A percentile compares a stretch with the other conserved stretches of the same genome.
Conservation (phyloP, 805 yeast species). For the Cyberlindnera veronae region DNA sequence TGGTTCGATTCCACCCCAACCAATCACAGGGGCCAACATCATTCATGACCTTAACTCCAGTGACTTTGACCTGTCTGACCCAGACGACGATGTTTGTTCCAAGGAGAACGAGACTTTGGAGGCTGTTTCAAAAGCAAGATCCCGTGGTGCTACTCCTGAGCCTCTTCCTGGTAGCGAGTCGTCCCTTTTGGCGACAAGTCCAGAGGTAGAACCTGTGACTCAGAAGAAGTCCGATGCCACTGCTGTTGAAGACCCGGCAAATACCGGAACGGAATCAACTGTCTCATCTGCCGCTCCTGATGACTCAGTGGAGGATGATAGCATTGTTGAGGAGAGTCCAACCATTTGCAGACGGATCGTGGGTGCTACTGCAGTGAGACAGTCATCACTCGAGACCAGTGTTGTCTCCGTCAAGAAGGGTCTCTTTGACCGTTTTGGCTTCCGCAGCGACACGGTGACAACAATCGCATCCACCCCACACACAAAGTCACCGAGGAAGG, state of each 20-base stretch:
- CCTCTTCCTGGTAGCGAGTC: too few relatives aligned
- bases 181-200: too few relatives aligned
- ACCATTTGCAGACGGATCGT: neutral
- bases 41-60: slow-evolving; percentile 18
- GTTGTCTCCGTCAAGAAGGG: slow-evolving; percentile 4
- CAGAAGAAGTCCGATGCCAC: neutral
- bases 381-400: neutral
- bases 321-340: slow-evolving; percentile 8
- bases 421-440: slow-evolving; percentile 16
- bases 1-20: too few relatives aligned
- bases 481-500: neutral
- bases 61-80: slow-evolving; percentile 28
- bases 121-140: too few relatives aligned
- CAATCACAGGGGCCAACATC: neutral
- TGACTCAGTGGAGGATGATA: slow-evolving; percentile 4
- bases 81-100: slow-evolving; percentile 22
- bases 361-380: slow-evolving; percentile 4
- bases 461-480: too few relatives aligned
- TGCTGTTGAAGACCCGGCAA: neutral
- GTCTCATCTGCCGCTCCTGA: neutral
- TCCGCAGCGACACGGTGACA: slow-evolving; percentile 2
- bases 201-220: neutral
- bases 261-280: too few relatives aligned
- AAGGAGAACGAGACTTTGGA: too few relatives aligned
- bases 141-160: too few relatives aligned